These are phyloP conservation scores for Hortaea werneckii DNA, from an alignment of 2,329 filamentous ascomycete species.

Conservation along the genomic window DNA sequence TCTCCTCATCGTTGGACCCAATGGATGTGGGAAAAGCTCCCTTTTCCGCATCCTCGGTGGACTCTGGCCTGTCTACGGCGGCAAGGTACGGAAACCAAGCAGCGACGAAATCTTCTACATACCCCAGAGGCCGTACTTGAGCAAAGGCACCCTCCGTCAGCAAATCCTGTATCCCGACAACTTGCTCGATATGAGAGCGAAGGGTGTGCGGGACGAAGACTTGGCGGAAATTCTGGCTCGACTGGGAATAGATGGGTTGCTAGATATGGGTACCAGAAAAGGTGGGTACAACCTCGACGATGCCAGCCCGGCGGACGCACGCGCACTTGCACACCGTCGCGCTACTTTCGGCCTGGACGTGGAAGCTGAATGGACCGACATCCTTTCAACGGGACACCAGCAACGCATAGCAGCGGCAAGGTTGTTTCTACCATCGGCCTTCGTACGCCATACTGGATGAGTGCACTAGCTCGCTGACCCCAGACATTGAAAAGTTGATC, in stretches of 20 bases:
- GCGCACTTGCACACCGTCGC: slow-evolving; percentile 1
- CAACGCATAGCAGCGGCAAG: slow-evolving; percentile 95
- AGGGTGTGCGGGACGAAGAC: slow-evolving; percentile 71
- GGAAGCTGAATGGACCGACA: slow-evolving; percentile 93
- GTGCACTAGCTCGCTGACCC: slow-evolving; percentile 88
- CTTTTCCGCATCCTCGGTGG: slow-evolving; percentile 94
- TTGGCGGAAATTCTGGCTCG: slow-evolving; percentile 65
- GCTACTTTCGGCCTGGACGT: slow-evolving; percentile 63
- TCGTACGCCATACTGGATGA: slow-evolving; percentile 95
- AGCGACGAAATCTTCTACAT: slow-evolving; percentile 97
- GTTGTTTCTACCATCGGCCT: slow-evolving; percentile 87
- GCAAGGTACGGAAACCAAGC: slow-evolving; percentile 80
- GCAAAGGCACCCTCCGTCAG: slow-evolving; percentile 81
- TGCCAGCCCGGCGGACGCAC: slow-evolving; percentile 8
- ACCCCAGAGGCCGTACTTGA: slow-evolving; percentile 88
- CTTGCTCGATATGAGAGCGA: slow-evolving; percentile 74
- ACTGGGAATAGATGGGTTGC: slow-evolving; percentile 73
- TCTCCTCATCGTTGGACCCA: slow-evolving; percentile 87
- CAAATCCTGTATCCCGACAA: slow-evolving; percentile 96
- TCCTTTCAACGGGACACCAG: slow-evolving; percentile 83
- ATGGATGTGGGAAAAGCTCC: slow-evolving; percentile 93
- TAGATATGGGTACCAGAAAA: slow-evolving; percentile 54
- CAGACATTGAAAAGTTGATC: slow-evolving; percentile 91
- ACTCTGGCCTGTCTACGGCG: slow-evolving; percentile 95
- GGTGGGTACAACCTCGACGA: slow-evolving; percentile 3